Base-by-base conservation (phyloP, 164 flowering plant genomes). In the Sedum album region DNA sequence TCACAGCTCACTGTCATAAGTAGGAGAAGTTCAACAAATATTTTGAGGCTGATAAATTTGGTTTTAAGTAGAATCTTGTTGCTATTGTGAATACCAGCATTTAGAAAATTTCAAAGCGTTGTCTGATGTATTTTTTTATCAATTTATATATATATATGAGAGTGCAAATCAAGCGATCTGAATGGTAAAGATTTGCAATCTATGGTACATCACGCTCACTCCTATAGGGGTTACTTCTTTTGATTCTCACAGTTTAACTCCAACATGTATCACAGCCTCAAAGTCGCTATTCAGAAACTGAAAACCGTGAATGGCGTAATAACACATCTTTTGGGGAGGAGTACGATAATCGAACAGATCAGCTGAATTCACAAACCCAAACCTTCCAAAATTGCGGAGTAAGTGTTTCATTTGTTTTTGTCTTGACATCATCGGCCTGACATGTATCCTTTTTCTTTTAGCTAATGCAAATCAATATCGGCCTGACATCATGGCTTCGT, bases 281-380 rank as follows among this genome's bases (percentile, higher is more conserved):
- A 74, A 74, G 69, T 76, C 95, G 93, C 60, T 88, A 88, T 69
- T 72, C 95, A 48, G 96, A 91, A 74, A 86, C 88, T 42, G 97
- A 91, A 73, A 85, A 78, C 68, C 96, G 92, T 72, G 98, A 90
- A 66, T 94, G 98, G 98, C 96, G 89, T 71, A 82, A 18, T 88
- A 76, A 55, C 36, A 68, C 84, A 69, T 21, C 81, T 20, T 65
- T 87, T 70, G 82, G 81, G 69, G 98, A 93, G 68, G 93, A 86
- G 10, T 65, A 69, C 17, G 83, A 81, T 65, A 84, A 76, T 75
- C 88, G 83, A 31, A 84, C 79, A 70, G 93, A 86, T 23, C 87
- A 84, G 66, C 76, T 79, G 6, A 81, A 71, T 74, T 70, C 87
- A 36, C 93, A 86, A 64, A 80, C 81, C 72, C 57, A 51, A 21